Conservation (phyloP, 2,329 filamentous ascomycete species). For the Elsinoe necatrix region DNA sequence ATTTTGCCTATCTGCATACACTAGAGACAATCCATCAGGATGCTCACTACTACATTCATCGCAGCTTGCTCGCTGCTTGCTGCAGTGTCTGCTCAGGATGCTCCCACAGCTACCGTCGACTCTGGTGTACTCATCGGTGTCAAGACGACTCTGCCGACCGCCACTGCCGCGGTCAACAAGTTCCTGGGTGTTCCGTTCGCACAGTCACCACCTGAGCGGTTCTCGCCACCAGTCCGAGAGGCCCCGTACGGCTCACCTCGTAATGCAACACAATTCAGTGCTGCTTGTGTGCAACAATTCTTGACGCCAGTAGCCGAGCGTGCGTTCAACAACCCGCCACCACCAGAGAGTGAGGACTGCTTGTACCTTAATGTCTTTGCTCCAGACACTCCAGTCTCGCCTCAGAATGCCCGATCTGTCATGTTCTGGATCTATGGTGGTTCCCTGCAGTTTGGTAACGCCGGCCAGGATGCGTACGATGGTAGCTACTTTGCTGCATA, state of each 20-base stretch:
- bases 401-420: conserved; percentile 25
- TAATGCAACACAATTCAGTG: conserved; percentile 26
- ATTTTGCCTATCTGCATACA: neutral
- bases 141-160: conserved; percentile 25
- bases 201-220: conserved; percentile 26
- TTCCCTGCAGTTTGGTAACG: conserved; percentile 26
- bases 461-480: conserved; percentile 26
- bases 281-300: conserved; percentile 31
- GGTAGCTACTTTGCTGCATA: conserved; percentile 29
- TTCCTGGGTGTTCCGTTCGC: conserved; percentile 31
- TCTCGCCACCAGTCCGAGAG: conserved; percentile 23
- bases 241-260: conserved; percentile 19
- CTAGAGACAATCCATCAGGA: neutral
- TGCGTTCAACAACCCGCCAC: conserved; percentile 28
- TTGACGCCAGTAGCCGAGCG: conserved; percentile 25
- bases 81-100: conserved; percentile 9
- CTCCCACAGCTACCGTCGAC: conserved; percentile 26
- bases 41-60: neutral
- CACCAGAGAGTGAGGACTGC: conserved; percentile 31
- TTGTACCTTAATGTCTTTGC: conserved; percentile 30
- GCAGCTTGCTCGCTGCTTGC: conserved; percentile 4
- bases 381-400: conserved; percentile 24
- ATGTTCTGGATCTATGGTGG: conserved; percentile 33
- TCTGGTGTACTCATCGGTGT: conserved; percentile 25
- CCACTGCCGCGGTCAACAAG: conserved; percentile 28